phyloP scores from a whole-genome alignment of 345 rosid genomes.

The Streptanthus diversifolius region DNA sequence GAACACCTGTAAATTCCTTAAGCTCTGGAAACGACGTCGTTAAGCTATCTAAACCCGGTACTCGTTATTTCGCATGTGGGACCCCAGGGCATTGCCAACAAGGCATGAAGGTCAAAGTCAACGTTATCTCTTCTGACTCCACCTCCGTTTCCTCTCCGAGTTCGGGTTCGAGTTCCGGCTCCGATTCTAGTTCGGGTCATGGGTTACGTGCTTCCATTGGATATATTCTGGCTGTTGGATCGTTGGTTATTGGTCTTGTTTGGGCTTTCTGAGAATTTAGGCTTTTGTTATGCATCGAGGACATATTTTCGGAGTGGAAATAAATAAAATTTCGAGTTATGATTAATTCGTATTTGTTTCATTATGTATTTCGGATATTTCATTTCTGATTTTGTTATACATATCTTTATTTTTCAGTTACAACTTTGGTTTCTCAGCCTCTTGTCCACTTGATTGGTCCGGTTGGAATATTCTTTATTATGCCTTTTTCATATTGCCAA shows the following conservation, averaged over 20 bases:
- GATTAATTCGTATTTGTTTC: not conserved
- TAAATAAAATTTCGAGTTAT: not conserved
- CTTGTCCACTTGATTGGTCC: conserved; percentile 31
- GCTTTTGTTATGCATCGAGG: not conserved
- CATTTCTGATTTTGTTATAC: not conserved
- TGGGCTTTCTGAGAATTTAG: conserved; percentile 21
- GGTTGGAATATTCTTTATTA: conserved; percentile 17
- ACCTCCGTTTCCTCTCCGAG: conserved; percentile 28
- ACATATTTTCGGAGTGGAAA: not conserved
- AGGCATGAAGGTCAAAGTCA: conserved; percentile 86
- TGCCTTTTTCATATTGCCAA: not conserved
- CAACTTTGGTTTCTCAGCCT: not conserved
- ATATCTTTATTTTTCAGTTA: not conserved
- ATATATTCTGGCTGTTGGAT: conserved; percentile 17
- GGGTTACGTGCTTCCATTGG: conserved; percentile 15
- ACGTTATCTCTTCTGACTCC: conserved; percentile 46
- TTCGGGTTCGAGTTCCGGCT: not conserved
- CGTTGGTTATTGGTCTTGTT: conserved; percentile 12
- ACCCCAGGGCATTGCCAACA: conserved; percentile 77
- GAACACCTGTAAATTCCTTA: conserved; percentile 55
- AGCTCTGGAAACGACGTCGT: conserved; percentile 74
- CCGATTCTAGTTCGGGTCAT: conserved; percentile 8
- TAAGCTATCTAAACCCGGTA: conserved; percentile 60
- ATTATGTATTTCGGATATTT: conserved; percentile 7
- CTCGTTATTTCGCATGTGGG: conserved; percentile 84